phyloP scores from a whole-genome alignment of 306 rosid genomes.

The Aeschynomene evenia region DNA sequence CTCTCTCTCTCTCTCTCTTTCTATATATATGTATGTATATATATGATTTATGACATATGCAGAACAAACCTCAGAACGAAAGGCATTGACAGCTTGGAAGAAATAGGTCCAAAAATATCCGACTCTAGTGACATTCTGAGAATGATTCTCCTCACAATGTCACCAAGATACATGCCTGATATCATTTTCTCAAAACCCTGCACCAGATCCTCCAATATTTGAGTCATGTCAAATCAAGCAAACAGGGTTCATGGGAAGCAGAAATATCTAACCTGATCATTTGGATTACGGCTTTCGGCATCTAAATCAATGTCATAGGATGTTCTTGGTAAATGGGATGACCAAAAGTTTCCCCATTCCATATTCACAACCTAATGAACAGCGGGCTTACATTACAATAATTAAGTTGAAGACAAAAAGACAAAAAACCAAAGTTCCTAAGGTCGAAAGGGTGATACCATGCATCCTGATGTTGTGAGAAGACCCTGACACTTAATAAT shows the following conservation, averaged over 20 bases:
- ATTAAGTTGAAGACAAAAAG: neutral
- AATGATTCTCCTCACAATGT: constrained; percentile 80
- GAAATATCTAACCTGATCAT: constrained; percentile 64
- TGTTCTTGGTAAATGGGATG: constrained; percentile 82
- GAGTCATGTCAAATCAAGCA: constrained; percentile 21
- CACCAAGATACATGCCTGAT: constrained; percentile 91
- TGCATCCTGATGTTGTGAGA: constrained; percentile 59
- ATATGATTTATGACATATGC: too few relatives aligned
- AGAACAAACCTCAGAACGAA: constrained; percentile 60
- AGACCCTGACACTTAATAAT: constrained; percentile 81
- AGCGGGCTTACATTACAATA: neutral
- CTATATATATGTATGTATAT: too few relatives aligned
- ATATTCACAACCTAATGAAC: constrained; percentile 68
- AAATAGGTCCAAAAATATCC: constrained; percentile 58
- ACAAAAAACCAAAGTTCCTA: neutral
- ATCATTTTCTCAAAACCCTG: constrained; percentile 92
- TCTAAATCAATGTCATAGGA: constrained; percentile 66
- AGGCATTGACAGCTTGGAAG: constrained; percentile 55
- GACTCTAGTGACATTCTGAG: constrained; percentile 68
- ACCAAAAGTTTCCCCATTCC: constrained; percentile 95
- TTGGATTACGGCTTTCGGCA: constrained; percentile 78
- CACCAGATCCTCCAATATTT: constrained; percentile 24
- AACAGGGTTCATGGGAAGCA: neutral
- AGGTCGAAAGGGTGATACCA: constrained; percentile 46
- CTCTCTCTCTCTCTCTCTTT: neutral